Evolutionary conservation across 2,329 filamentous ascomycete species (phyloP), one percentile per base, ranked within the genome.

Genomic region (Cercospora zeae-maydis): DNA sequence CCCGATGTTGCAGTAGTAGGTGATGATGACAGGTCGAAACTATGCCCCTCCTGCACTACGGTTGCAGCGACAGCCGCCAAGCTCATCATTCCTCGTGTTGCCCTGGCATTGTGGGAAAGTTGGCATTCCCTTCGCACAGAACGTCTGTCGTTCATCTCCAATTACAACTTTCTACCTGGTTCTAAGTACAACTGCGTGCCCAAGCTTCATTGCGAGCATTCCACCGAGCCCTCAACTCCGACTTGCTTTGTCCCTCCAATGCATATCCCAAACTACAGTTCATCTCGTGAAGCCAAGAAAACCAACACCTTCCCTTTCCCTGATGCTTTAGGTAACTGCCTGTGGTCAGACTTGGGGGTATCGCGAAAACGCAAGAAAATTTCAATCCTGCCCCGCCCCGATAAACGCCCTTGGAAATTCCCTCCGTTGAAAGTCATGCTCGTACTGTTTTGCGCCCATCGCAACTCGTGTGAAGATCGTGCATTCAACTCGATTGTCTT

Each of bases 271-370:
- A 24, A 51, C 42, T 49, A 36, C 39, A 59, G 30, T 42, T 52
- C 45, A 19, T 36, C 31, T 39, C 57, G n/a, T 59, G 33, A 59
- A 51, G 14, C 16, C 57, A 59, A 51, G 45, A 27, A 21, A 52
- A 59, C 30, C 3, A 30, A 59, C 30, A 51, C 45, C 57, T 30
- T 37, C 57, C 57, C 42, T 27, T 21, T 21, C 42, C 57, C 45
- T 59, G 33, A 59, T 59, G 57, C 57, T 59, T 59, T 36, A 30
- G 45, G 24, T 51, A 37, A 59, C 57, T 59, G 57, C 33, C 57
- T 59, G 57, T 59, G 57, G 42, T n/a, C 42, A 52, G 45, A 51
- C 45, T 59, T 59, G 57, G 57, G 57, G 57, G 47, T 59, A 47
- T 59, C 57, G 57, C 57, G 45, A 27, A 31, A 59, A 59, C 42